phyloP scores from a whole-genome alignment of 441 rosid species.

The Macaranga tanarius region DNA sequence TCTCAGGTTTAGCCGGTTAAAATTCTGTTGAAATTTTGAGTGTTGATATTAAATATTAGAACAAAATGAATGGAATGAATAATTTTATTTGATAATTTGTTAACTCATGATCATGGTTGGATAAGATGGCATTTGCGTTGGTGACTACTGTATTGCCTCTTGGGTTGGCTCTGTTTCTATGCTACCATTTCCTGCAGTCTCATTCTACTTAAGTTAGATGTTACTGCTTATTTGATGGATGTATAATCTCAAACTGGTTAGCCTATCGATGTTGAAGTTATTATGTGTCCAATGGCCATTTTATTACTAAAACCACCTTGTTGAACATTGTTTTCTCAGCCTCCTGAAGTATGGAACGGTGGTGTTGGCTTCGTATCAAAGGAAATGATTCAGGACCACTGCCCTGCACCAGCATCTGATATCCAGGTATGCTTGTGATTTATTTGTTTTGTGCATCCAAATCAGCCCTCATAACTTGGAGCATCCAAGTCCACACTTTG shows the following conservation, averaged over 20 bases:
- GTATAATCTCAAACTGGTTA: not conserved
- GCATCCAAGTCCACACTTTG: no score
- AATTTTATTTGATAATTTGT: not conserved
- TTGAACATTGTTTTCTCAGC: conserved; percentile 23
- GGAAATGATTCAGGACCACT: conserved; percentile 59
- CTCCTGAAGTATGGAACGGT: conserved; percentile 66
- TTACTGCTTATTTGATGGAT: not conserved
- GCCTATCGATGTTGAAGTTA: not conserved
- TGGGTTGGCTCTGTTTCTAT: not conserved
- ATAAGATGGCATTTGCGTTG: not conserved
- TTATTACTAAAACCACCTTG: not conserved
- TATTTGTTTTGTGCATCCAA: not conserved
- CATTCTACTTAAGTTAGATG: not conserved
- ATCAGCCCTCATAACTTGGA: not conserved
- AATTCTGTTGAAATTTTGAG: not conserved
- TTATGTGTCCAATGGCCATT: not conserved
- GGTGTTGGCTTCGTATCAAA: conserved; percentile 64
- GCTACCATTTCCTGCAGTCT: not conserved
- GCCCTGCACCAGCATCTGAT: conserved; percentile 59
- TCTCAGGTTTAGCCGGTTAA: not conserved
- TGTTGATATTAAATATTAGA: not conserved
- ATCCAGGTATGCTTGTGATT: conserved; percentile 38
- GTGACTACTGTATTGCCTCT: not conserved
- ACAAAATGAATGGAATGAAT: not conserved
- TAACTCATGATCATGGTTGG: not conserved